Base-by-base conservation (phyloP, 306 rosid species). In the Vachellia pachyceras region DNA sequence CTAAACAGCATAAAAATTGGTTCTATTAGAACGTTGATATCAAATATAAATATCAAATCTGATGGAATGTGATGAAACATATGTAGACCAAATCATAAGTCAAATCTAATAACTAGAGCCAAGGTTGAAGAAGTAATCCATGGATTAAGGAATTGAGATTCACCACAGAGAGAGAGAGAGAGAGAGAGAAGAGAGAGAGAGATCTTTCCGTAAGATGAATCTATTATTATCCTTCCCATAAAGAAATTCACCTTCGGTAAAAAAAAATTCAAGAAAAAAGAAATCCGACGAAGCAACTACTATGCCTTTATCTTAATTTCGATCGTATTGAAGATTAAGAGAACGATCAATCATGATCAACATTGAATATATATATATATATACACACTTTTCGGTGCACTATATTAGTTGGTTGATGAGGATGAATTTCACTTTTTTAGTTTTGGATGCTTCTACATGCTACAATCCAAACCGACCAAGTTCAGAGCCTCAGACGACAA, bases 401-500 rank as follows among this genome's bases (percentile, higher is more conserved):
- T 20, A n/a, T 10, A 18, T 55, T 55, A 29, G n/a, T 4, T 11
- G 10, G 67, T 25, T 61, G 39, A 60, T 60, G 22, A 33, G 69
- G 20, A 63, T 50, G 44, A 79, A 78, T 47, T 47, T 46, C 55
- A 45, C 61, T 66, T 55, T 20, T 66, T 68, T 35, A 73, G 75
- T 77, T 81, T 64, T 64, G 37, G 37, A 71, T 14, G 46, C 47
- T 20, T 18, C 18, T 52, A 5, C 55, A 18, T 12, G 5, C 55
- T 58, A 29, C 14, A 58, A n/a, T 14, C 72, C 70, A 14, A 54
- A 55, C 22, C 40, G 69, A 64, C 69, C 42, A 77, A 49, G 50
- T 41, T 68, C 13, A 60, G 67, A 12, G 67, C 5, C 39, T 25
- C 18, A 85, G 25, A 67, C 64, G 71, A 85, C 85, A 77, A 13